A percentile compares a stretch with the other conserved stretches of the same genome.
Evolutionary conservation across 352 stramenopile species (phyloP).

Genomic region (Globisporangium nodosum): DNA sequence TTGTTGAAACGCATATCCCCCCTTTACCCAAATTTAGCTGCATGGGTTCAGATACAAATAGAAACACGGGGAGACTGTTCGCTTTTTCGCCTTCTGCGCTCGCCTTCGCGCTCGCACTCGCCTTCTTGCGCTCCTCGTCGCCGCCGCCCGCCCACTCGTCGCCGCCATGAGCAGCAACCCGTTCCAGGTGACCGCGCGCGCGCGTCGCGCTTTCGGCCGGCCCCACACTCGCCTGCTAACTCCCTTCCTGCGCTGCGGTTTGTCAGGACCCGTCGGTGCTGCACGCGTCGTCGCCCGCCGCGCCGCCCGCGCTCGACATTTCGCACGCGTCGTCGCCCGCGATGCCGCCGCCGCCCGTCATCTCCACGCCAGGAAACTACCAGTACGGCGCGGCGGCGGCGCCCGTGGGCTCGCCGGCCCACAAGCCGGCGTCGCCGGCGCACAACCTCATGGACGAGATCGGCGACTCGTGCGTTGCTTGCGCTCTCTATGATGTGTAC

Average conservation of each 20-base stretch:
- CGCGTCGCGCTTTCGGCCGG: not conserved
- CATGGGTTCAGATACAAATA: no score
- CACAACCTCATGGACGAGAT: conserved; percentile 83
- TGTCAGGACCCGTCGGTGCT: conserved; percentile 34
- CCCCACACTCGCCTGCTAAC: no score
- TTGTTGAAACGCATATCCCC: no score
- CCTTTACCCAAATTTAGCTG: no score
- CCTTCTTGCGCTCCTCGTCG: not conserved
- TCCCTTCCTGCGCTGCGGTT: no score
- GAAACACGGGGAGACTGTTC: no score
- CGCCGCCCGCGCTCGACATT: conserved; percentile 16
- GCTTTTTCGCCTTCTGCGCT: no score
- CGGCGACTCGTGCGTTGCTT: conserved; percentile 34
- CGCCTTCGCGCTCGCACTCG: not conserved
- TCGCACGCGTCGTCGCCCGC: conserved; percentile 22
- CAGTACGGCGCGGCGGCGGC: conserved; percentile 22
- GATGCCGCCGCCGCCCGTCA: conserved; percentile 30
- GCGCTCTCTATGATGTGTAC: not conserved
- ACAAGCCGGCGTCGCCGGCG: not conserved
- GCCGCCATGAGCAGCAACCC: conserved; percentile 21
- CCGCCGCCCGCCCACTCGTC: not conserved
- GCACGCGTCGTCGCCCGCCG: conserved; percentile 21
- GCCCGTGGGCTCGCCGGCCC: conserved; percentile 2
- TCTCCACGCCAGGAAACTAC: conserved; percentile 23
- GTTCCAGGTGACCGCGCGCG: conserved; percentile 12